Evolutionary conservation across 192 early-diverging fungal species (phyloP), one percentile per base, ranked within the genome.

Genomic region (Podila minutissima): DNA sequence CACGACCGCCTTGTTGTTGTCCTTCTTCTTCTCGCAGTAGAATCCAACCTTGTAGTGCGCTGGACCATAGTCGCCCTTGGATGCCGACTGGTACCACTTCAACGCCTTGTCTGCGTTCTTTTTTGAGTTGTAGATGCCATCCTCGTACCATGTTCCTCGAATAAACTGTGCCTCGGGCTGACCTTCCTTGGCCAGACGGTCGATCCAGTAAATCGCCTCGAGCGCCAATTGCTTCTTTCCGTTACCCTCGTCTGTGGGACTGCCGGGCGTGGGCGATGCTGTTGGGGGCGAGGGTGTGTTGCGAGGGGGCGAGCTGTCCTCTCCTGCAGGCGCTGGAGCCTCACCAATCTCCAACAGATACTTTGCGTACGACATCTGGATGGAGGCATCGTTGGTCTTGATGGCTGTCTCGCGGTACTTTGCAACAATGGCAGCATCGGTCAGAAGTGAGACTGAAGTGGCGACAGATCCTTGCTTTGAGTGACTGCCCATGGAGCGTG

Each of bases 391-490:
- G 70, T 92, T 90, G 38, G 93, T 93, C 75, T 93, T 93, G 74
- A 87, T 90, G 13, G 93, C 94, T 57, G 90, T 89, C 53, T 94
- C 90, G 8, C 94, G 91, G 72, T 93, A 95, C 70, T 88, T 92
- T 63, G 90, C 88, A 49, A 92, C 75, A 17, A 79, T 57, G n/a
- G 70, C 66, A 12, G 76, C 70, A 64, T 79, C 76, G 1, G 76
- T 72, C 13, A 78, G 59, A 10, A 79, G 59, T 2, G 76, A 79
- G 60, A 79, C 53, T 28, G 76, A 79, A 37, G 71, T 79, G 22
- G 63, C 68, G 15, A 62, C 59, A n/a, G 64, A 63, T 7, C 59
- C 49, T n/a, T 59, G 68, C 32, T 53, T 68, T 15, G 48, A 22
- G 53, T 46, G 37, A 38, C 59, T 26, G 11, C 29, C 50, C 6